Conservation (phyloP, 2,329 filamentous ascomycete species). For the Dactylella cylindrospora region DNA sequence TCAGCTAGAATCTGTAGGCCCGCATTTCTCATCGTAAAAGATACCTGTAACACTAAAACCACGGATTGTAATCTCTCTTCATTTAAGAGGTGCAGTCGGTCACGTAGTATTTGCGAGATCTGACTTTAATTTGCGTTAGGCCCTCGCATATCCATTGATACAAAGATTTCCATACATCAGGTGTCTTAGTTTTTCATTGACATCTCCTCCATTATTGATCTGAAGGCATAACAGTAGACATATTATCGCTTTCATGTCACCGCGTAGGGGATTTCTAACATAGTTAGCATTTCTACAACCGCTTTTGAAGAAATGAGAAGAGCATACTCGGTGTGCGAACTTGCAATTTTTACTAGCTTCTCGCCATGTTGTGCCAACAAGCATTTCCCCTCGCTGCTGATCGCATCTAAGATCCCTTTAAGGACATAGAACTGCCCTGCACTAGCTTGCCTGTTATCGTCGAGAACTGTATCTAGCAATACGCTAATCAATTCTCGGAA, state of each 20-base stretch:
- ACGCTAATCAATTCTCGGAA: constrained; percentile 12
- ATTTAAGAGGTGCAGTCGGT: constrained; percentile 13
- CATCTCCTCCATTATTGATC: not conserved
- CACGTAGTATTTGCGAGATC: constrained; percentile 19
- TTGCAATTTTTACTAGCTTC: constrained; percentile 16
- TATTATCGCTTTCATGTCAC: constrained; percentile 26
- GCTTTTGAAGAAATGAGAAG: not conserved
- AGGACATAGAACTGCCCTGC: constrained; percentile 29
- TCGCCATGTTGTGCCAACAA: constrained; percentile 4
- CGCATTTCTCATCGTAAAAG: too few species aligned
- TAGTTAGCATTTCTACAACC: not conserved
- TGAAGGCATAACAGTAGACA: constrained; percentile 19
- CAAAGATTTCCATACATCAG: constrained; percentile 6
- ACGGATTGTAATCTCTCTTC: not conserved
- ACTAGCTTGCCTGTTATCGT: constrained; percentile 24
- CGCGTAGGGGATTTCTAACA: constrained; percentile 24
- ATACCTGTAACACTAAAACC: constrained; percentile 2
- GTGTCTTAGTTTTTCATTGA: not conserved
- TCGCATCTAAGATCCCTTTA: constrained; percentile 29
- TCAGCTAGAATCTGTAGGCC: too few species aligned
- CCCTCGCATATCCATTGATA: not conserved
- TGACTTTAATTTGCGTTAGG: not conserved
- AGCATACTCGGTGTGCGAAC: constrained; percentile 27
- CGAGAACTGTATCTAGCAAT: constrained; percentile 17
- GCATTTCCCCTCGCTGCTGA: not conserved